These are phyloP conservation scores for Chlamydomonas urium DNA, from an alignment of 139 green algal genomes.

Conservation along the genomic window DNA sequence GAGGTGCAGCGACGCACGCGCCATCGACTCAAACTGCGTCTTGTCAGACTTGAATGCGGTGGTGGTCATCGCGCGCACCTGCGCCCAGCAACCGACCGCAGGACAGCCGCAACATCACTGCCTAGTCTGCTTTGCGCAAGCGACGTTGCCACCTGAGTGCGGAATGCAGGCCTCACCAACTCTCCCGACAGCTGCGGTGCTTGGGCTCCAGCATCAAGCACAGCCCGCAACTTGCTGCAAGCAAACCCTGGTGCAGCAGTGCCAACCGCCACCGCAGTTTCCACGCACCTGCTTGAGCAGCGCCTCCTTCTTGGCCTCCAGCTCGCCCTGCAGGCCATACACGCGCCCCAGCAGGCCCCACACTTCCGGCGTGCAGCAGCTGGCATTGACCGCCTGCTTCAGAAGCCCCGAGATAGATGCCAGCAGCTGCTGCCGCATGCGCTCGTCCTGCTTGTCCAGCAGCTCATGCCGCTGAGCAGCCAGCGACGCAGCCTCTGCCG, in stretches of 20 bases:
- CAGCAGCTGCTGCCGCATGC: background rate
- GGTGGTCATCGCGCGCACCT: slow-evolving; percentile 6
- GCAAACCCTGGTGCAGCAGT: too few relatives aligned
- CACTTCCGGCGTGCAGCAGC: slow-evolving; percentile 8
- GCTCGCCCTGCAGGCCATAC: slow-evolving; percentile 23
- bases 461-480: background rate
- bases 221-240: too few relatives aligned
- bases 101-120: too few relatives aligned
- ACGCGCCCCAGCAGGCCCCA: slow-evolving; percentile 10
- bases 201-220: too few relatives aligned
- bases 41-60: slow-evolving; percentile 20
- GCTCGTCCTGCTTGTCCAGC: background rate
- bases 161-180: too few relatives aligned
- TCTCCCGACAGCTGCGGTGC: too few relatives aligned
- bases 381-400: slow-evolving; percentile 7
- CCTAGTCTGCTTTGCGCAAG: too few relatives aligned
- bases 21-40: slow-evolving; percentile 15
- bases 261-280: too few relatives aligned
- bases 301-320: slow-evolving; percentile 37
- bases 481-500: background rate
- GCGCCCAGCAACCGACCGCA: too few relatives aligned
- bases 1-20: slow-evolving; percentile 14
- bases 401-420: background rate
- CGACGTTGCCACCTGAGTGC: too few relatives aligned
- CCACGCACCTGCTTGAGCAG: slow-evolving; percentile 31